Percentiles rank a stretch among this genome's conserved stretches.
These are phyloP conservation scores for Malassezia caprae DNA, from an alignment of 1,284 basidiomycete species.

Conservation along the genomic window DNA sequence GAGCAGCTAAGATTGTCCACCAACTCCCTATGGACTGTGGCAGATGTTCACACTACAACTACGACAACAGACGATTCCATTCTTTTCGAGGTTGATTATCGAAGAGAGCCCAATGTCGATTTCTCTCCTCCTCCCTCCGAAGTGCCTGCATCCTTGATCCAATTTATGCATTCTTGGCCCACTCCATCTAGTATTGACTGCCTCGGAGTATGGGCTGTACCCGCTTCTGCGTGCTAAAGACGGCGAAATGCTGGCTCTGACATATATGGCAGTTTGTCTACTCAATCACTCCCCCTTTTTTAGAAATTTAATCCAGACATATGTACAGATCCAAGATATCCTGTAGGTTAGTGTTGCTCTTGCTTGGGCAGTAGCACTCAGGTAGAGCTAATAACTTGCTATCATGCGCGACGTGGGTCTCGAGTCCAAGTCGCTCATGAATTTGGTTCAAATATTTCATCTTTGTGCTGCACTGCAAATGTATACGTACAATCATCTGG, in stretches of 20 bases:
- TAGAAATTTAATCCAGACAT: not conserved
- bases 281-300: not conserved
- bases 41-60: not conserved
- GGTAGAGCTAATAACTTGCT: slow-evolving; percentile 48
- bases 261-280: not conserved
- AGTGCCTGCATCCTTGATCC: not conserved
- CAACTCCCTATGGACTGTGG: not conserved
- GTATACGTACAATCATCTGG: not conserved
- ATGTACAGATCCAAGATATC: not conserved
- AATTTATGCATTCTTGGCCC: not conserved
- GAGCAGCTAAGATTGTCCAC: not conserved
- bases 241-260: not conserved
- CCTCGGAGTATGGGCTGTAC: not conserved
- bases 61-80: not conserved
- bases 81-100: not conserved
- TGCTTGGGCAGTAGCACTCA: slow-evolving; percentile 19
- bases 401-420: slow-evolving; percentile 13
- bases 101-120: not conserved
- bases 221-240: not conserved
- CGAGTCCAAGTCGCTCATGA: slow-evolving; percentile 13
- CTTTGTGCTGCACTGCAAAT: not conserved
- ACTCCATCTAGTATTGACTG: not conserved
- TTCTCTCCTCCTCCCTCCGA: not conserved
- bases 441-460: not conserved
- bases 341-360: not conserved